Evolutionary conservation across 306 rosid species (phyloP), one percentile per base, ranked within the genome.

Genomic region (Dalbergia cultrata): DNA sequence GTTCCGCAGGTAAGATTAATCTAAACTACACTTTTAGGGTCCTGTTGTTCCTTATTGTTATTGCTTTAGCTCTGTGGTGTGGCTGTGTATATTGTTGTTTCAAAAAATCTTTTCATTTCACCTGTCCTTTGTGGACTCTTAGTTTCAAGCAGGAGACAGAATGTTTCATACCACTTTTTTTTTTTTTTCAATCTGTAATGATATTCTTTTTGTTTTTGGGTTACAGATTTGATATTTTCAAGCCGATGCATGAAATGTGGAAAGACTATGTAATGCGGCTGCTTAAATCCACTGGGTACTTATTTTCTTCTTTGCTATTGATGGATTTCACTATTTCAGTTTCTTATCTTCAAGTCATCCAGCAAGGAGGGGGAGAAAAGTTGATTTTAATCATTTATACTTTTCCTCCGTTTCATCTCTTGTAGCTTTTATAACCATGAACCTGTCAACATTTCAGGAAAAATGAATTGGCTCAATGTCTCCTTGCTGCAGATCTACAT

Each of bases 221-320:
- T 69, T 68, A 56, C 93, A 95, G 99, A 76, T 91, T 81, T 49
- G 88, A 85, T 43, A 75, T 67, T 75, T 93, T 90, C 85, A 86
- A 49, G 89, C 92, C 96, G 74, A 88, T 93, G 96, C 94, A 91
- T 85, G 97, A 90, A 84, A 88, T 90, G 90, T 95, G 98, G 99
- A 93, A 90, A 85, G 87, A 72, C 71, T 89, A 91, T 65, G 78
- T 90, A 83, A 44, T 4, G 61, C 85, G 70, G 84, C 91, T 90
- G 52, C 85, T 91, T 58, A 89, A 83, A 81, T 65, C 83, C 67
- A 73, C 83, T 3, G 94, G 94, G 99, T 93, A 83, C 77, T 43
- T 64, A 8, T 81, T 82, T 72, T 72, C 34, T 13, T 31, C 6
- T 49, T 73, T 72, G 19, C 75, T 69, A n/a, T 73, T 80, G 53